Percentiles rank a stretch among this genome's conserved stretches.
phyloP scores from a whole-genome alignment of 2,329 filamentous ascomycete genomes.

The Cladobotryum protrusum region DNA sequence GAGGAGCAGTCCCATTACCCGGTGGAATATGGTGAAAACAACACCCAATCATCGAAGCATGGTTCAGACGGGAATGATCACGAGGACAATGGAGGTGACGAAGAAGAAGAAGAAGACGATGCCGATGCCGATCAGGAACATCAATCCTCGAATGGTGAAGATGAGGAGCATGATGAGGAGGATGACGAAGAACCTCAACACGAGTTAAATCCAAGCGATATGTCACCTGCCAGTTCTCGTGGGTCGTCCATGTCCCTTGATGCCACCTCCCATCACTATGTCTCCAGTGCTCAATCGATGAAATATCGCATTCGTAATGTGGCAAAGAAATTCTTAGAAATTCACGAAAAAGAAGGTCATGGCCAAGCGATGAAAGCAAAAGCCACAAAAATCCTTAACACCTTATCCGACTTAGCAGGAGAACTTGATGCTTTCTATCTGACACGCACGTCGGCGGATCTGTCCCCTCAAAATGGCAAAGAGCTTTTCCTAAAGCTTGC shows the following conservation, averaged over 20 bases:
- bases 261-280: slow-evolving; percentile 42
- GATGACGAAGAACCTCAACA: slow-evolving; percentile 47
- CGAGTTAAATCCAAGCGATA: slow-evolving; percentile 47
- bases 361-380: slow-evolving; percentile 71
- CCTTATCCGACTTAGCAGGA: slow-evolving; percentile 63
- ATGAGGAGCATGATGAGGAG: slow-evolving; percentile 47
- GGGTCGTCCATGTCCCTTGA: slow-evolving; percentile 61
- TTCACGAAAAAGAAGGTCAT: slow-evolving; percentile 70
- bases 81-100: slow-evolving; percentile 8
- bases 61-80: slow-evolving; percentile 23
- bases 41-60: slow-evolving; percentile 23
- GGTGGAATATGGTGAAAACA: slow-evolving; percentile 10
- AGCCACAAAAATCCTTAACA: slow-evolving; percentile 66
- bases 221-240: slow-evolving; percentile 60
- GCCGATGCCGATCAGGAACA: slow-evolving; percentile 32
- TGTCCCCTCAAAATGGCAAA: slow-evolving; percentile 47
- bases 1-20: slow-evolving; percentile 4
- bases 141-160: slow-evolving; percentile 35
- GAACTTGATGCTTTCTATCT: slow-evolving; percentile 70
- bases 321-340: slow-evolving; percentile 77
- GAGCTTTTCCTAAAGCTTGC: slow-evolving; percentile 70
- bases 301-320: slow-evolving; percentile 62
- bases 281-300: slow-evolving; percentile 49
- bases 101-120: slow-evolving; percentile 15
- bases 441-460: slow-evolving; percentile 40